Percentiles rank a stretch among this genome's conserved stretches.
phyloP scores from a whole-genome alignment of 768 basidiomycete genomes.

The Trametes maxima region DNA sequence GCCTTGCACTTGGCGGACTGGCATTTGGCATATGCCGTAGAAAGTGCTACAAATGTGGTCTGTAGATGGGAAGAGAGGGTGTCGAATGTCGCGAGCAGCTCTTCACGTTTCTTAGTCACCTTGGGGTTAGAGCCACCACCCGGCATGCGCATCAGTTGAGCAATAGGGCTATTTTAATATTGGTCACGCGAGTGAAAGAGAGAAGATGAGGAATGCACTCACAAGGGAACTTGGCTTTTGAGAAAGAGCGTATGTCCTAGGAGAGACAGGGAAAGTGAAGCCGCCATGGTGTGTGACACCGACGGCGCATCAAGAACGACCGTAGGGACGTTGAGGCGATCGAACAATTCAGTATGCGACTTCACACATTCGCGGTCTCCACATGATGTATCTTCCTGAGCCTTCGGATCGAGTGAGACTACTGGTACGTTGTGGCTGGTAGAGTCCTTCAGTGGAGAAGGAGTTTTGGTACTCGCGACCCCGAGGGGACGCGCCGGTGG shows the following conservation, averaged over 20 bases:
- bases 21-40: conserved; percentile 58
- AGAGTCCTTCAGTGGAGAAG: conserved; percentile 1
- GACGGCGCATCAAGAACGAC: conserved; percentile 51
- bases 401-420: neutral
- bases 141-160: conserved; percentile 63
- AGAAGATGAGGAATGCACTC: conserved; percentile 33
- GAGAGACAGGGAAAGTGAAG: conserved; percentile 60
- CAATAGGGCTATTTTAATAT: conserved; percentile 51
- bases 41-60: conserved; percentile 74
- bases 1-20: neutral
- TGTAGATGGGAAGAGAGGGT: conserved; percentile 71
- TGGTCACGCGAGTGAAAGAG: neutral
- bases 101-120: conserved; percentile 58
- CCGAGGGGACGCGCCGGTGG: neutral
- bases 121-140: conserved; percentile 49
- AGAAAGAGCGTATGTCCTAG: conserved; percentile 74
- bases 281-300: conserved; percentile 62
- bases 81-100: conserved; percentile 68
- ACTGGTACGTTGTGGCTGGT: conserved; percentile 10
- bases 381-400: neutral
- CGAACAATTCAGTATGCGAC: neutral
- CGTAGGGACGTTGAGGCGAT: conserved; percentile 37
- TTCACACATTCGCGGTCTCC: neutral
- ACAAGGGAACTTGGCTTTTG: conserved; percentile 82
- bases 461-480: neutral